phyloP scores from a whole-genome alignment of 202 grass and related monocot genomes.

The Carex arenaria region DNA sequence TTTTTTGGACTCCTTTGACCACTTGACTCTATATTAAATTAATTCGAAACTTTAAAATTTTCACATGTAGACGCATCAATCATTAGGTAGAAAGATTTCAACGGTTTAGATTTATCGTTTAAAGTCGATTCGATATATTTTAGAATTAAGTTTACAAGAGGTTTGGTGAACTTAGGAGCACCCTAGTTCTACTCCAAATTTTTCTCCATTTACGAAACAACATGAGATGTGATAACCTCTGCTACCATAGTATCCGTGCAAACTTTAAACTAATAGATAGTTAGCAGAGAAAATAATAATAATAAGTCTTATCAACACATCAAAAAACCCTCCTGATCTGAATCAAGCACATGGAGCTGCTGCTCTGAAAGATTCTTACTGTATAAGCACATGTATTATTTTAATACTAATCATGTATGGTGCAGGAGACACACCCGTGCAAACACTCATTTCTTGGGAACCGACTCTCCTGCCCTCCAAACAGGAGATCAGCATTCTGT shows the following conservation, averaged over 20 bases:
- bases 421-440: slow-evolving; percentile 19
- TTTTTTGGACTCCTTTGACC: too few species aligned
- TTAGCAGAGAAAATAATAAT: slow-evolving; percentile 9
- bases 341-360: slow-evolving; percentile 14
- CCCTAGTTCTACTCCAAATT: too few species aligned
- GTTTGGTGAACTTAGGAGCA: too few species aligned
- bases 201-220: background rate
- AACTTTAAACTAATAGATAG: background rate
- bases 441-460: background rate
- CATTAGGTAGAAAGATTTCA: too few species aligned
- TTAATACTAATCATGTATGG: background rate
- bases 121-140: too few species aligned
- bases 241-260: background rate
- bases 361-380: slow-evolving; percentile 23
- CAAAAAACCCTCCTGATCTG: background rate
- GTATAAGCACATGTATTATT: background rate
- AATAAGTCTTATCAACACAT: background rate
- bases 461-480: too few species aligned
- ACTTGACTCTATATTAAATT: too few species aligned
- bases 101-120: too few species aligned
- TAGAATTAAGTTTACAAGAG: too few species aligned
- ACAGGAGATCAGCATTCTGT: too few species aligned
- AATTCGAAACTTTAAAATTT: too few species aligned
- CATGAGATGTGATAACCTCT: background rate
- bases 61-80: too few species aligned